These are phyloP conservation scores for Sclerotinia spermophila DNA, from an alignment of 2,329 filamentous ascomycete species.

Conservation along the genomic window DNA sequence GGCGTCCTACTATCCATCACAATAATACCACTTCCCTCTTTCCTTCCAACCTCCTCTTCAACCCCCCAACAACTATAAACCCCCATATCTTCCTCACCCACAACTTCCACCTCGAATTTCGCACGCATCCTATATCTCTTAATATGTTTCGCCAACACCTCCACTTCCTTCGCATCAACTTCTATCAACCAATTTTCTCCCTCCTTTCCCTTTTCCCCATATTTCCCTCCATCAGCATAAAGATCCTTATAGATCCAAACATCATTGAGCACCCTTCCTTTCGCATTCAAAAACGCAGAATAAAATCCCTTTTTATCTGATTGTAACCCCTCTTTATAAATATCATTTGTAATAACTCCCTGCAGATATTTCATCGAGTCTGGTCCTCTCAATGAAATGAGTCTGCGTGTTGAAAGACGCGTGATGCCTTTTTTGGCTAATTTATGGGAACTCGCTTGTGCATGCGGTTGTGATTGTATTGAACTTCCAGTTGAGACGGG, in stretches of 20 bases:
- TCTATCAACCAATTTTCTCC: slow-evolving; percentile 52
- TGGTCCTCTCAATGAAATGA: slow-evolving; percentile 74
- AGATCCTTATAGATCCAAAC: slow-evolving; percentile 74
- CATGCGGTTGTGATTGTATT: slow-evolving; percentile 21
- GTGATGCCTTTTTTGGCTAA: slow-evolving; percentile 44
- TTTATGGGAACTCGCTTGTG: slow-evolving; percentile 41
- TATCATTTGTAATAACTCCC: slow-evolving; percentile 75
- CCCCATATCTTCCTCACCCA: slow-evolving; percentile 61
- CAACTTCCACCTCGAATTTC: slow-evolving; percentile 65
- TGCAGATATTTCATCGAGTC: slow-evolving; percentile 85
- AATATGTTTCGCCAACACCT: slow-evolving; percentile 65
- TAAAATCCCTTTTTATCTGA: slow-evolving; percentile 61
- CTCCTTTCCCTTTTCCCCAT: background rate
- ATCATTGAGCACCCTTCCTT: slow-evolving; percentile 81
- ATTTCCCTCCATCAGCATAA: background rate
- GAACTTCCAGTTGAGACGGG: background rate
- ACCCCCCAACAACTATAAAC: slow-evolving; percentile 70
- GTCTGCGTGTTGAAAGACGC: slow-evolving; percentile 65
- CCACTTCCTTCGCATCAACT: slow-evolving; percentile 66
- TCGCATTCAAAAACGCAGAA: slow-evolving; percentile 79
- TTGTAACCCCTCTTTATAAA: slow-evolving; percentile 40
- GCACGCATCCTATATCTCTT: slow-evolving; percentile 82
- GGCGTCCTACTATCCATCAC: slow-evolving; percentile 51
- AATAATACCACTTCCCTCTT: slow-evolving; percentile 23
- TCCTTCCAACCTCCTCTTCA: slow-evolving; percentile 3